Evolutionary conservation across 495 filamentous ascomycete genomes (phyloP), one percentile per base, ranked within the genome.

Genomic region (Neurospora tetrasperma): DNA sequence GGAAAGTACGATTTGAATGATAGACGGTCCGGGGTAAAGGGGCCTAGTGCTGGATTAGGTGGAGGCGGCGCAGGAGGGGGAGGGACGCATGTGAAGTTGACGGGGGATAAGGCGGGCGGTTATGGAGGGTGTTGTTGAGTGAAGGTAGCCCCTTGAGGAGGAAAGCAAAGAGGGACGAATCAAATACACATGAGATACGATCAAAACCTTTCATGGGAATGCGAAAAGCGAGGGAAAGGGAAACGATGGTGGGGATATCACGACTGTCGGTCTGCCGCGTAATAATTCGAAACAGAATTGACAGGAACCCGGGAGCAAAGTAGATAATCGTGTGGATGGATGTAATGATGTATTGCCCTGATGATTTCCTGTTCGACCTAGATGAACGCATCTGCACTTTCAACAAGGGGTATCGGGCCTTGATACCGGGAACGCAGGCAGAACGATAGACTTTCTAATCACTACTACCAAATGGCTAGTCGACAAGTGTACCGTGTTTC

Each of bases 1-100:
- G 96, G 96, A 4, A 92, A 88, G 77, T 98, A 98, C 81, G 94
- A 98, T 82, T 84, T 99, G 75, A 96, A 97, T 82, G 96, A 98
- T 82, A 88, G 94, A 75, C 88, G 95, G 76, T 93, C 90, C 72
- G 96, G 96, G n/a, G 96, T 99, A 44, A 98, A 97, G 81, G 84
- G 82, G 3, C 84, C 81, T 2, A 81, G 76, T 5, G 78, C 79
- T 3, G 75, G 41, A 42, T 66, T 54, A 31, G 42, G 35, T n/a
- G 69, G 68, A 18, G 42, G 23, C 11, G 72, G 18, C 10, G 75
- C 73, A 42, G 90, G 90, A 16, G 89, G 43, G 3, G 43, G 88
- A 42, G 87, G 88, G 18, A 81, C 81, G 69, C 80, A 80, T 59
- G 81, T 86, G 4, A 82, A 79, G 72, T 74, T 88, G 54, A 74